phyloP scores from a whole-genome alignment of 2,329 filamentous ascomycete genomes.

The Didymella glomerata region DNA sequence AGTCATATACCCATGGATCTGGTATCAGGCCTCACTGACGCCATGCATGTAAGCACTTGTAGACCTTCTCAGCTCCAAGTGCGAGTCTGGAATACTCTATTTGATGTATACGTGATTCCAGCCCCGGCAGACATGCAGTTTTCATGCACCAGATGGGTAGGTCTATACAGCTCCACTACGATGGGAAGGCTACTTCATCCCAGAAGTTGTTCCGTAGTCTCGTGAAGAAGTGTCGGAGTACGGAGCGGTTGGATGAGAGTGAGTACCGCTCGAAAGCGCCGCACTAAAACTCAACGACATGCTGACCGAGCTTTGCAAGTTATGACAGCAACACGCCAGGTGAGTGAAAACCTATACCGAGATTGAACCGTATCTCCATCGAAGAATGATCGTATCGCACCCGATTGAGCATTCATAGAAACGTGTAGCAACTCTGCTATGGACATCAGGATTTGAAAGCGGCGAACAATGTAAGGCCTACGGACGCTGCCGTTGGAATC shows the following conservation, averaged over 20 bases:
- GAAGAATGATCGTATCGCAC: too few species aligned
- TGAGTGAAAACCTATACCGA: background rate
- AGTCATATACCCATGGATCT: background rate
- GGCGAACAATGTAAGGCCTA: too few species aligned
- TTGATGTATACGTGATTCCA: background rate
- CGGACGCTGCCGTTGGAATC: background rate
- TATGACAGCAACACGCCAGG: background rate
- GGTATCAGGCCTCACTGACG: background rate
- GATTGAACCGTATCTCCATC: too few species aligned
- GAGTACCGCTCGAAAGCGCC: background rate
- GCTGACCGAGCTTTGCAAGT: background rate
- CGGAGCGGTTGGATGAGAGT: background rate
- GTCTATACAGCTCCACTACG: too few species aligned
- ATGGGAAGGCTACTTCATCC: background rate
- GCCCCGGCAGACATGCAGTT: too few species aligned
- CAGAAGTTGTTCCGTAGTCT: background rate
- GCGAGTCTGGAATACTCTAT: background rate
- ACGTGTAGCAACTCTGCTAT: too few species aligned
- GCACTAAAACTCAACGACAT: background rate
- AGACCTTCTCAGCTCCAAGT: background rate
- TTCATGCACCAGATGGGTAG: too few species aligned
- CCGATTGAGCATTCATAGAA: too few species aligned
- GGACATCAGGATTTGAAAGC: background rate
- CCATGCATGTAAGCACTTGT: background rate
- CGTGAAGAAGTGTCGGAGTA: background rate